Evolutionary conservation across 345 rosid genomes (phyloP), one percentile per base, ranked within the genome.

Genomic region (Brassica rapa): DNA sequence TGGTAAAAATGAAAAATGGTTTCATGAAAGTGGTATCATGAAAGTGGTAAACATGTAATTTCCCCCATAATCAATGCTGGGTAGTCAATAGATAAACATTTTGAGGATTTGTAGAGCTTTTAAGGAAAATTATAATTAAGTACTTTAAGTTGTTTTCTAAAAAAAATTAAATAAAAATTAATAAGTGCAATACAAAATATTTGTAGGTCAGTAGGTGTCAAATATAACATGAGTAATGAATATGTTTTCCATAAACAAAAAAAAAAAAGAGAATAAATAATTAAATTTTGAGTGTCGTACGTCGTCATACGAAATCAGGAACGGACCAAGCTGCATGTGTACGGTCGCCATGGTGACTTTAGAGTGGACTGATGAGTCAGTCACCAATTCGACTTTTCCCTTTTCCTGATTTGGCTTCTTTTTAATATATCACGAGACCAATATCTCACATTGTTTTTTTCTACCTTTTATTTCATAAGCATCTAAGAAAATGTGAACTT

Each of bases 321-420:
- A 59, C 23, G 39, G 73, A 46, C 77, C 77, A 66, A 79, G 19
- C 10, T 72, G 46, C 63, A 79, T 79, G 63, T 51, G 82, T 79
- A 72, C 82, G 82, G 77, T 46, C 53, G 15, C 67, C 19, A 2
- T 59, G 41, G 35, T 72, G 64, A 33, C 77, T 66, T 73, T 32
- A 6, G 24, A 46, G 63, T 78, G 73, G 77, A 78, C 73, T 29
- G 12, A 43, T 43, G 73, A 66, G 73, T 78, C 82, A 78, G 53
- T 46, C 53, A 46, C 77, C 68, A n/a, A 29, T 21, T 46, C 66
- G 37, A 72, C 68, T 60, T 57, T 59, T 72, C 29, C 5, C 15
- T 16, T 53, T 2, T 11, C 21, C 56, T n/a, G 19, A 15, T 63
- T 55, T 72, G 15, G 56, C 51, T 67, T 49, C 29, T 62, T 79